Evolutionary conservation across 495 filamentous ascomycete species (phyloP).

Genomic region (Penicillium paxilli): DNA sequence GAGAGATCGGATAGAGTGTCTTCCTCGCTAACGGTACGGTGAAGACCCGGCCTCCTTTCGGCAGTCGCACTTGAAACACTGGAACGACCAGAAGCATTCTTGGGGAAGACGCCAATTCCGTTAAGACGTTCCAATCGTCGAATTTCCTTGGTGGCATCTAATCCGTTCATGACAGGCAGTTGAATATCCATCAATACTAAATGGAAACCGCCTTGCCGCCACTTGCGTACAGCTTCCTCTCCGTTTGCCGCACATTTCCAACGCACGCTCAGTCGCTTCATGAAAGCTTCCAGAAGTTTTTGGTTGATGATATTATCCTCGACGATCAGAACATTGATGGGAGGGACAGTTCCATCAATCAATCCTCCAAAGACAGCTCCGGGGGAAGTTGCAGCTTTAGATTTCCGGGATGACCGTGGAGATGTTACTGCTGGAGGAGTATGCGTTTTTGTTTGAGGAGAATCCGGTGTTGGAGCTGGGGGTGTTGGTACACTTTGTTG

Average conservation of each 20-base stretch:
- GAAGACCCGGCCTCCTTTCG: constrained; percentile 24
- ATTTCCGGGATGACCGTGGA: constrained; percentile 36
- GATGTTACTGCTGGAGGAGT: constrained; percentile 40
- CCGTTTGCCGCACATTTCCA: constrained; percentile 97
- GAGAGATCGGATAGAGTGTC: constrained; percentile 67
- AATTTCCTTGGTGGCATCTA: constrained; percentile 97
- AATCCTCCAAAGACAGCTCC: constrained; percentile 57
- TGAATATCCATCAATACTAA: constrained; percentile 99
- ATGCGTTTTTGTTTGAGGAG: constrained; percentile 34
- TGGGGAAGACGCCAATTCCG: constrained; percentile 81
- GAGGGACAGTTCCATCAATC: constrained; percentile 82
- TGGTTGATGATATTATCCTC: constrained; percentile 99
- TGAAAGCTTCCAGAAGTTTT: constrained; percentile 88
- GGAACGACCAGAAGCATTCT: constrained; percentile 43
- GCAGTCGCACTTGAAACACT: constrained; percentile 33
- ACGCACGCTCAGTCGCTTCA: constrained; percentile 95
- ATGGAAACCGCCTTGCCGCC: constrained; percentile 93
- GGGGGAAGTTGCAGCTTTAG: constrained; percentile 46
- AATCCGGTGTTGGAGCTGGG: constrained; percentile 37
- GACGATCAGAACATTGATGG: constrained; percentile 96
- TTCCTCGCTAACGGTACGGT: constrained; percentile 43
- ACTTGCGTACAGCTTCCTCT: constrained; percentile 87
- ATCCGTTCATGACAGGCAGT: constrained; percentile 91
- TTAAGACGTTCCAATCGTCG: constrained; percentile 85
- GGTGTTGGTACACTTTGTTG: constrained; percentile 37